Evolutionary conservation across 768 basidiomycete genomes (phyloP), one percentile per base, ranked within the genome.

Genomic region (Tephrocybe rancida): DNA sequence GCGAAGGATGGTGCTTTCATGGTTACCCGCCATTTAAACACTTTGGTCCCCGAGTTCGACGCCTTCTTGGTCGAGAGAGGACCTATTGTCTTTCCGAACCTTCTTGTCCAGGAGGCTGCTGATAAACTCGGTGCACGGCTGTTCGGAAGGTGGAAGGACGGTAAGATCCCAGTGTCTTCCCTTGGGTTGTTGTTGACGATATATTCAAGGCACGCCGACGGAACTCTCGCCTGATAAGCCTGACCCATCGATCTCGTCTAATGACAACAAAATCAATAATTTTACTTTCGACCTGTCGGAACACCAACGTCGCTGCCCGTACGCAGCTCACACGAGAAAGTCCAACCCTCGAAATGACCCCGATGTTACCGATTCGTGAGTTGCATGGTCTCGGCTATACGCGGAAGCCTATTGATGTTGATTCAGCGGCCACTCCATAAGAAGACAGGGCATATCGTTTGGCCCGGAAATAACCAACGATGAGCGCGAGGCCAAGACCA

Each of bases 101-200:
- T 52, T 30, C 19, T 39, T 7, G 34, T 39, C 3, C 21, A 59
- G 13, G 29, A 34, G 3, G 58, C 58, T 30, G 54, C 58, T 10
- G 50, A 48, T 26, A 22, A 27, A 11, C 22, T 54, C 4, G 57
- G 57, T 18, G 46, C 57, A 21, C 30, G 57, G 5, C 44, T 56
- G 32, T 48, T 72, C 34, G 72, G 73, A 21, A 42, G 57, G 27
- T 58, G 52, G 52, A 58, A 58, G 26, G 52, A 50, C 27, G 56
- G 56, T 58, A 18, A 44, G 53, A 4, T 5, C 8, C 16, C 24
- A 9, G 10, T 19, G 16, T 5, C n/a, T 24, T 22, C 13, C 1
- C 13, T 38, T 9, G 30, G 11, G 5, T 21, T 24, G 35, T 19
- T 21, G 34, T 26, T 55, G 35, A 38, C 19, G 22, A 5, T 9